Conservation (phyloP, 192 early-diverging fungal species). For the Podila verticillata region DNA sequence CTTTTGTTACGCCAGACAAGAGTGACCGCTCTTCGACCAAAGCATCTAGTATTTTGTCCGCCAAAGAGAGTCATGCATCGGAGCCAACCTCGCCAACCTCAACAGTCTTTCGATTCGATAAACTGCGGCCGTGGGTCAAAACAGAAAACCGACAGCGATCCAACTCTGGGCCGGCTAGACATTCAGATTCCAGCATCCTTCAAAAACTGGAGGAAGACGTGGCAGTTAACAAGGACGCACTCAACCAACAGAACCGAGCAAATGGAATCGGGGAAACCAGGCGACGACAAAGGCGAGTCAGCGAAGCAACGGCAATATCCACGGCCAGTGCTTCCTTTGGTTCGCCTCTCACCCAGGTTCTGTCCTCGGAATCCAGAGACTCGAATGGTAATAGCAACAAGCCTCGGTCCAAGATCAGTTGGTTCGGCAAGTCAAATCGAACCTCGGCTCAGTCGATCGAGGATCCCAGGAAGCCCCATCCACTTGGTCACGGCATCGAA, state of each 20-base stretch:
- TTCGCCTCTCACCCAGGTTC: background rate
- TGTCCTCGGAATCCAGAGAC: background rate
- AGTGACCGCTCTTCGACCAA: too few species aligned
- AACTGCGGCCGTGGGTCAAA: conserved; percentile 17
- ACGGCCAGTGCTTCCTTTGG: background rate
- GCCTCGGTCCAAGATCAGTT: conserved; percentile 22
- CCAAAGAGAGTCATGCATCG: background rate
- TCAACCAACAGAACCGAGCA: background rate
- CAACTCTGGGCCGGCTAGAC: conserved; percentile 32
- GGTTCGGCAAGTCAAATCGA: conserved; percentile 35
- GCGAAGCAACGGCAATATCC: conserved; percentile 28
- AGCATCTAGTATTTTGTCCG: background rate
- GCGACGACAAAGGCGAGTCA: conserved; percentile 25
- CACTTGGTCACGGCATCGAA: conserved; percentile 25
- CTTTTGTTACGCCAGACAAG: background rate
- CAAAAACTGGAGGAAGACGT: conserved; percentile 9
- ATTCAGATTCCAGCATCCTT: conserved; percentile 7
- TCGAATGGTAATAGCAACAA: conserved; percentile 17
- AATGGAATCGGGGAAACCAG: conserved; percentile 10
- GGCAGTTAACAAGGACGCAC: background rate
- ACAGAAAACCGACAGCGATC: conserved; percentile 23
- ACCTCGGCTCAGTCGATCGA: conserved; percentile 10
- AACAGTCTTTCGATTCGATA: conserved; percentile 7
- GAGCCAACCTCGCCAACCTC: background rate
- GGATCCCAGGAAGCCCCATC: conserved; percentile 16